Percentiles rank a stretch among this genome's conserved stretches.
Conservation (phyloP, 768 basidiomycete genomes). For the Termitomyces sp. region DNA sequence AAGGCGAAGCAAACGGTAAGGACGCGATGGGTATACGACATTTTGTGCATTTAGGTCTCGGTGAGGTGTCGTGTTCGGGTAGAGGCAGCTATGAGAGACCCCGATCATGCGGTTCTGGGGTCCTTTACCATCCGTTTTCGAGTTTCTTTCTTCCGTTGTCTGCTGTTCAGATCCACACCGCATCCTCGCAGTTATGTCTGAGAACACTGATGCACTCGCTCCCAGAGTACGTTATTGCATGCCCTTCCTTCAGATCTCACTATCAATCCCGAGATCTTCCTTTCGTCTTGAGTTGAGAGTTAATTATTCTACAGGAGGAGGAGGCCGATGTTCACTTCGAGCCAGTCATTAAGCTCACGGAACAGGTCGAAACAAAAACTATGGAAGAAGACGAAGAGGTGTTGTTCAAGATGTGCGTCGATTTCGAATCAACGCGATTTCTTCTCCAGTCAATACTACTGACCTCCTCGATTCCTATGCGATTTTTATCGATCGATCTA, state of each 20-base stretch:
- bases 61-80: neutral
- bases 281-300: conserved; percentile 8
- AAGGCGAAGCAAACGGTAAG: conserved; percentile 33
- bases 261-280: conserved; percentile 9
- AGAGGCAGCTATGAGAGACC: conserved; percentile 5
- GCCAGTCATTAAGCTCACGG: conserved; percentile 93
- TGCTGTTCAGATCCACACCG: conserved; percentile 18
- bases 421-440: conserved; percentile 29
- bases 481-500: conserved; percentile 24
- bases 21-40: conserved; percentile 29
- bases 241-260: conserved; percentile 3
- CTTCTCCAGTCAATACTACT: conserved; percentile 24
- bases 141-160: conserved; percentile 12
- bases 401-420: conserved; percentile 90
- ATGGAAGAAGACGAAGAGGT: conserved; percentile 91
- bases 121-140: conserved; percentile 10
- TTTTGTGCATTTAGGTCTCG: conserved; percentile 9
- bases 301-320: conserved; percentile 47
- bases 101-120: conserved; percentile 14
- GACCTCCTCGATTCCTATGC: conserved; percentile 13
- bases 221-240: conserved; percentile 53
- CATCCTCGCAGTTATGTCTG: conserved; percentile 43
- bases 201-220: conserved; percentile 56
- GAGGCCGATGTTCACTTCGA: conserved; percentile 90
- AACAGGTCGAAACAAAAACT: conserved; percentile 94